Evolutionary conservation across 1,284 basidiomycete genomes (phyloP), one percentile per base, ranked within the genome.

Genomic region (Laetiporus sulphureus): DNA sequence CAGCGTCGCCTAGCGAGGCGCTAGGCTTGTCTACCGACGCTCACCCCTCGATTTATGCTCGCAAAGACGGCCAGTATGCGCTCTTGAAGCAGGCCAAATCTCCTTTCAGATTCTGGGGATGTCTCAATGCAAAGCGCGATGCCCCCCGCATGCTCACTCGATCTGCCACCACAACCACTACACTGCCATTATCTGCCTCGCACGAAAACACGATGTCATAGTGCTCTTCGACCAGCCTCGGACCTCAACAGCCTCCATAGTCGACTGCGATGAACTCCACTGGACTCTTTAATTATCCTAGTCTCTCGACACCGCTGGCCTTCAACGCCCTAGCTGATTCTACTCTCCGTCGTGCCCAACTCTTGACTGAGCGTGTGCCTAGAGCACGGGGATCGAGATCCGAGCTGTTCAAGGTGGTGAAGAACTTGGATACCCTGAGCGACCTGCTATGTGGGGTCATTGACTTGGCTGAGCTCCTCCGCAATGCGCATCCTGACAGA

Each of bases 391-490:
- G 79, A 52, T 82, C 82, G 2, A 71, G 77, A 33, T 60, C 69
- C 36, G 91, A 94, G 57, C 71, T 95, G 42, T 68, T 83, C 47
- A 78, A 81, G 60, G 90, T 91, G 15, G 88, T 94, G 49, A 96
- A 95, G 73, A 93, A 93, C 58, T 68, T 99, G 46, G 95, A 98
- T 66, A 73, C 94, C 43, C 78, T 99, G 49, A 96, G 92, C 59
- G 94, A 99, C 66, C 73, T 96, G 58, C 69, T 99, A 2, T 99
- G 95, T 58, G 87, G 91, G 6, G 91, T 99, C 44, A 98, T 98
- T 49, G 95, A 99, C 65, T 79, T 97, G 54, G 90, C 92, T 43
- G 95, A 99, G 63, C 76, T 97, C 35, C 75, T 99, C 13, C 76
- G 94, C 47, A 95, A 96, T 58, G 85, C 91, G 0, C 93, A 98